A percentile compares a stretch with the other conserved stretches of the same genome.
These are phyloP conservation scores for Coemansia sp. DNA, from an alignment of 192 early-diverging fungal genomes.

Conservation along the genomic window DNA sequence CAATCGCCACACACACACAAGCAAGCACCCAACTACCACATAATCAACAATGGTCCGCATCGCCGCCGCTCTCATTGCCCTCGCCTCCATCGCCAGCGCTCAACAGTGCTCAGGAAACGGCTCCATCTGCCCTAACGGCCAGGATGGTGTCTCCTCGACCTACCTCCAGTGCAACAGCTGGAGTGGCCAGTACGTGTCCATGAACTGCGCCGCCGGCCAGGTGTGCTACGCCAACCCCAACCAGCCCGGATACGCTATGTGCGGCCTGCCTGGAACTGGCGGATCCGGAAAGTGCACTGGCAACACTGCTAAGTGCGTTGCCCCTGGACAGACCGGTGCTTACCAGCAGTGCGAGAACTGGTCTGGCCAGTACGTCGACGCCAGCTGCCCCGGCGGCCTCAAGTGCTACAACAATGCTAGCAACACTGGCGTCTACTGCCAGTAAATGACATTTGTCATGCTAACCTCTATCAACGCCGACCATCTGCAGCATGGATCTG, in stretches of 20 bases:
- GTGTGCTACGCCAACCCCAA: conserved; percentile 57
- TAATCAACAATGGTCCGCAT: conserved; percentile 38
- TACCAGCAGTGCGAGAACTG: conserved; percentile 48
- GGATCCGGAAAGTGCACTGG: conserved; percentile 42
- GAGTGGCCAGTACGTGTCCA: conserved; percentile 29
- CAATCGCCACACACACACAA: conserved; percentile 6
- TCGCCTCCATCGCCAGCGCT: conserved; percentile 27
- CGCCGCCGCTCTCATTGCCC: conserved; percentile 21
- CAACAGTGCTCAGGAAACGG: conserved; percentile 47
- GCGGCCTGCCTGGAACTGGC: conserved; percentile 46
- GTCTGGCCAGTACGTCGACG: conserved; percentile 43
- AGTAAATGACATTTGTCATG: conserved; percentile 15
- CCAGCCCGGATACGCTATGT: conserved; percentile 42
- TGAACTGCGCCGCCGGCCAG: conserved; percentile 41
- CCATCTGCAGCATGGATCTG: not conserved
- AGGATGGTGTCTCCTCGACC: conserved; percentile 50
- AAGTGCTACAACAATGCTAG: conserved; percentile 47
- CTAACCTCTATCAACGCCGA: not conserved
- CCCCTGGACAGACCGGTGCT: conserved; percentile 29
- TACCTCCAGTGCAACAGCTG: conserved; percentile 56
- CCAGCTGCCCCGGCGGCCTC: conserved; percentile 34
- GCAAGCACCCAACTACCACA: not conserved
- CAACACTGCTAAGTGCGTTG: conserved; percentile 44
- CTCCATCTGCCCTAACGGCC: conserved; percentile 48
- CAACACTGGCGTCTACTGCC: conserved; percentile 45